Evolutionary conservation across 2,329 filamentous ascomycete species (phyloP), one percentile per base, ranked within the genome.

Genomic region (Gnomoniopsis smithogilvyi): DNA sequence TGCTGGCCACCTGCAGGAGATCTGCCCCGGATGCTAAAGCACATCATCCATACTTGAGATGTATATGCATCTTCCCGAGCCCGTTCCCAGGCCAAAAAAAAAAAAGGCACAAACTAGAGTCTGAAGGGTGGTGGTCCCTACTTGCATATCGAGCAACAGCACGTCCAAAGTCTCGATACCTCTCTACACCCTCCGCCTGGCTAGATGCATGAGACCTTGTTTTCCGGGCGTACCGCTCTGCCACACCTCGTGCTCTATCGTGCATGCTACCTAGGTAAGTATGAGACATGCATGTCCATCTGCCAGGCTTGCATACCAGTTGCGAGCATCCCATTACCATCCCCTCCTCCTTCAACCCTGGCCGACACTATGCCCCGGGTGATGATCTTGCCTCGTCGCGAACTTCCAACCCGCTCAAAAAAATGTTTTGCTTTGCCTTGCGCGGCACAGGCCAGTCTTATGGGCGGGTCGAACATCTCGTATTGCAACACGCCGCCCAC

Each of bases 1-100:
- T 52, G 34, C 26, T 34, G n/a, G 10, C 30, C 12, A 24, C 34
- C 17, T 52, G 50, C 50, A 52, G 50, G 7, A 52, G 21, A 38
- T 41, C 15, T 17, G 34, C n/a, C n/a, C 30, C n/a, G 33, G 8
- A 22, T 8, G 19, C 50, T 41, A n/a, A 43, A 15, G 22, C 43
- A n/a, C 26, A 30, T 49, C n/a, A n/a, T n/a, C n/a, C 45, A 49
- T 33, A 10, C 33, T 49, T 49, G 21, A 14, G 12, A 41, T 50
- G 45, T 41, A 48, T 2, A 48, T 49, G 53, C 53, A 49, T 41
- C 53, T 56, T 46, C 21, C 53, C 53, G 53, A 50, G 45, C 30
- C 22, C n/a, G n/a, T n/a, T n/a, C n/a, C n/a, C n/a, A n/a, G n/a
- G n/a, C n/a, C n/a, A n/a, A n/a, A n/a, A n/a, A n/a, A n/a, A n/a